Conservation (phyloP, 2,329 filamentous ascomycete genomes). For the Tolypocladium pustulatum region DNA sequence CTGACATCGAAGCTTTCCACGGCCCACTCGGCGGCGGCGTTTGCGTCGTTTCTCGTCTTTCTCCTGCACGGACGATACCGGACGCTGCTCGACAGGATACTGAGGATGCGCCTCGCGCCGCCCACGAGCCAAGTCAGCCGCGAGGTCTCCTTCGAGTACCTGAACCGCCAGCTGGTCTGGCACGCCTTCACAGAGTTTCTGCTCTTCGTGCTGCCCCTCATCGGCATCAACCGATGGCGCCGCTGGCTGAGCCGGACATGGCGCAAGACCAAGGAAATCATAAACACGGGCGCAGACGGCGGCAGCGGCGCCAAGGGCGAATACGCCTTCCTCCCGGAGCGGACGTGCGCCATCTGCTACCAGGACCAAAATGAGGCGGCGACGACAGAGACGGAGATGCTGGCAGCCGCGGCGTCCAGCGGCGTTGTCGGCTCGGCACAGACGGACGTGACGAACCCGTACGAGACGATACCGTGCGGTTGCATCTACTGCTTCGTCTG, state of each 20-base stretch:
- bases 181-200: conserved; percentile 99
- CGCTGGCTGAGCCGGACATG: conserved; percentile 81
- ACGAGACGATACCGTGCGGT: conserved; percentile 79
- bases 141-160: conserved; percentile 93
- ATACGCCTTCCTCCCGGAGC: conserved; percentile 75
- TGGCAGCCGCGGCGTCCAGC: conserved; percentile 58
- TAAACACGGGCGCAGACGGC: conserved; percentile 36
- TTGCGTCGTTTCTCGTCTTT: conserved; percentile 82
- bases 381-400: conserved; percentile 63
- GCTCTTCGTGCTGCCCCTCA: conserved; percentile 92
- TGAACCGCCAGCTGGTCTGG: conserved; percentile 97
- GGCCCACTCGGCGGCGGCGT: conserved; percentile 69
- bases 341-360: conserved; percentile 96
- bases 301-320: conserved; percentile 56
- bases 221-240: conserved; percentile 87
- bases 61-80: conserved; percentile 84
- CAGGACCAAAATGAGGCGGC: conserved; percentile 73
- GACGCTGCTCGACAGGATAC: conserved; percentile 75
- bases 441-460: conserved; percentile 93
- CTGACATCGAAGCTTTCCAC: conserved; percentile 61
- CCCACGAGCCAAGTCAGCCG: conserved; percentile 76
- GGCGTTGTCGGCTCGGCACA: conserved; percentile 80
- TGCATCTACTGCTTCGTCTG: conserved; percentile 97
- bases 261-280: conserved; percentile 63
- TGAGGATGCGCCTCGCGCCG: conserved; percentile 77